These are phyloP conservation scores for Scytalidium sp. DNA, from an alignment of 2,329 filamentous ascomycete genomes.

Conservation along the genomic window DNA sequence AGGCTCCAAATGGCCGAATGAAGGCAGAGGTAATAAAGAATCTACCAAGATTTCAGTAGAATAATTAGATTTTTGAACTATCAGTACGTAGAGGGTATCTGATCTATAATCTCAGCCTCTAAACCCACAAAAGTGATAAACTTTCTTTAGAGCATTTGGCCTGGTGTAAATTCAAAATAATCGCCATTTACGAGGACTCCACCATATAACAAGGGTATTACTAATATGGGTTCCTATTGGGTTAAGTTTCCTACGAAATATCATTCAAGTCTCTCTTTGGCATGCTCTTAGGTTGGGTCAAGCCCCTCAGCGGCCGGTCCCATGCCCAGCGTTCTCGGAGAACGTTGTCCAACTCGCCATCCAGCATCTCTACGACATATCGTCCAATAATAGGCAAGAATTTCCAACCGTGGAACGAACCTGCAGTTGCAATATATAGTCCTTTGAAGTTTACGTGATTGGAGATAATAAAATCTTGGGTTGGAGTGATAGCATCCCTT, in stretches of 20 bases:
- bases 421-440: constrained; percentile 58
- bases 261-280: constrained; percentile 24
- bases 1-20: constrained; percentile 70
- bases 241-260: background rate
- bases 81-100: too few relatives aligned
- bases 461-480: constrained; percentile 60
- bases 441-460: constrained; percentile 50
- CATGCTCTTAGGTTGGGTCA: constrained; percentile 27
- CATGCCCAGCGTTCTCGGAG: constrained; percentile 43
- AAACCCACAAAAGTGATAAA: too few relatives aligned
- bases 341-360: constrained; percentile 35
- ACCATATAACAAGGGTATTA: too few relatives aligned
- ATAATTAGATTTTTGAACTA: background rate
- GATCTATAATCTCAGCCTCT: too few relatives aligned
- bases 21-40: constrained; percentile 35
- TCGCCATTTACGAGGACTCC: too few relatives aligned
- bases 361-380: constrained; percentile 51
- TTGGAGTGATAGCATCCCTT: constrained; percentile 61
- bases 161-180: too few relatives aligned
- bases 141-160: too few relatives aligned
- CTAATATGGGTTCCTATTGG: too few relatives aligned
- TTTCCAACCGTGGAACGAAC: constrained; percentile 64
- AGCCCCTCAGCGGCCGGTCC: constrained; percentile 33
- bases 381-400: constrained; percentile 61
- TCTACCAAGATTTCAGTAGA: background rate